A percentile compares a stretch with the other conserved stretches of the same genome.
These are phyloP conservation scores for Leptodontidium sp. DNA, from an alignment of 2,329 filamentous ascomycete species.

Conservation along the genomic window DNA sequence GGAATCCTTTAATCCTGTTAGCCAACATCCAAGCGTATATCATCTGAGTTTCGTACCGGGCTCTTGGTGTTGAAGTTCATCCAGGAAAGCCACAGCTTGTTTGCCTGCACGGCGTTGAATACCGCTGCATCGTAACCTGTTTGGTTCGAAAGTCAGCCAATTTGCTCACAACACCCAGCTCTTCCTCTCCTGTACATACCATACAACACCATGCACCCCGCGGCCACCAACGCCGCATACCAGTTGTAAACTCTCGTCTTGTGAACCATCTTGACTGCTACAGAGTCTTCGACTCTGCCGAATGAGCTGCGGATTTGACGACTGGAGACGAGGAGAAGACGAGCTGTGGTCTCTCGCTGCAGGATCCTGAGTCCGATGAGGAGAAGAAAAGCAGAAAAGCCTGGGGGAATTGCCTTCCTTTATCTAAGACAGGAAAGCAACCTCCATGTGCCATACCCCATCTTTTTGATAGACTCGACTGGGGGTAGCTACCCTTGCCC, in stretches of 20 bases:
- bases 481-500: constrained; percentile 16
- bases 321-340: constrained; percentile 4
- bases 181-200: background rate
- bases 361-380: constrained; percentile 17
- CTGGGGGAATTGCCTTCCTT: constrained; percentile 5
- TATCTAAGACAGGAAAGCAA: constrained; percentile 8
- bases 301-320: constrained; percentile 5
- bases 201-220: constrained; percentile 64
- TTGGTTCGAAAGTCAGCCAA: constrained; percentile 18
- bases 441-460: constrained; percentile 17
- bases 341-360: constrained; percentile 15
- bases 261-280: constrained; percentile 36
- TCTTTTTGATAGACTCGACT: constrained; percentile 6
- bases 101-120: constrained; percentile 76
- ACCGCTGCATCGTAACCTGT: constrained; percentile 75
- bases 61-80: constrained; percentile 54
- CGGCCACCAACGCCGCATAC: constrained; percentile 38
- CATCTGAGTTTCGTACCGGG: constrained; percentile 28
- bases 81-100: constrained; percentile 69
- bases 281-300: constrained; percentile 14
- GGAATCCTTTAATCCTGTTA: constrained; percentile 42
- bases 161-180: background rate
- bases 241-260: constrained; percentile 35
- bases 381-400: background rate
- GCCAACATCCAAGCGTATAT: background rate